These are phyloP conservation scores for Penicillium nucicola DNA, from an alignment of 495 filamentous ascomycete genomes.

Conservation along the genomic window DNA sequence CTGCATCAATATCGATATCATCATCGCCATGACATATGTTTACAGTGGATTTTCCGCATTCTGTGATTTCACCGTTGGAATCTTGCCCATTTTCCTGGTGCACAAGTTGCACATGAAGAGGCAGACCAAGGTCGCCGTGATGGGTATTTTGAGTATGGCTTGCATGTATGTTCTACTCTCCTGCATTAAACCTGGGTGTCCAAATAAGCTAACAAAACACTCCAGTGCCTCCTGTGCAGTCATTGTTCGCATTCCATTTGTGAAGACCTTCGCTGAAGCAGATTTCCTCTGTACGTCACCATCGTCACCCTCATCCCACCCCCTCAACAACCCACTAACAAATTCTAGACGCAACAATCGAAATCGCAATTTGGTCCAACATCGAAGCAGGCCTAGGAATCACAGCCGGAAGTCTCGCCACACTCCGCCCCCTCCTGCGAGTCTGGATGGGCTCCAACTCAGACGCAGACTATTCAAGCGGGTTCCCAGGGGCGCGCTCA, in stretches of 20 bases:
- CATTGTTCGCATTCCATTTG: constrained; percentile 40
- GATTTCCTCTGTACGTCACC: constrained; percentile 39
- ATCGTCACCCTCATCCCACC: neutral
- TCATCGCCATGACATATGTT: constrained; percentile 39
- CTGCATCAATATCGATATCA: constrained; percentile 36
- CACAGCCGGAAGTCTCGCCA: constrained; percentile 45
- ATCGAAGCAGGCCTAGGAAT: constrained; percentile 46
- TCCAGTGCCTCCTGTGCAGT: constrained; percentile 38
- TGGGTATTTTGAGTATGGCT: constrained; percentile 43
- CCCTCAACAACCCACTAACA: neutral
- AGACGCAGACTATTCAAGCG: constrained; percentile 19
- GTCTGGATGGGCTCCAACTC: constrained; percentile 26
- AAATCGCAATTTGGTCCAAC: constrained; percentile 45
- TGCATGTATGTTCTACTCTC: constrained; percentile 38
- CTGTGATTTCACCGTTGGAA: constrained; percentile 43
- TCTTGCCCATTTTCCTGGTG: constrained; percentile 38
- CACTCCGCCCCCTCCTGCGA: constrained; percentile 45
- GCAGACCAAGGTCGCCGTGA: constrained; percentile 35
- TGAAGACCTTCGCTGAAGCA: constrained; percentile 31
- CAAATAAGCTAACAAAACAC: neutral
- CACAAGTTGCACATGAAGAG: constrained; percentile 34
- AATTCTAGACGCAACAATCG: constrained; percentile 32
- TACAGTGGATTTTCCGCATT: constrained; percentile 39
- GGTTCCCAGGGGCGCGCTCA: constrained; percentile 19
- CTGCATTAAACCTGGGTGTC: neutral